Evolutionary conservation across 176 grass and related monocot species (phyloP), one percentile per base, ranked within the genome.

Genomic region (Ananas comosus): DNA sequence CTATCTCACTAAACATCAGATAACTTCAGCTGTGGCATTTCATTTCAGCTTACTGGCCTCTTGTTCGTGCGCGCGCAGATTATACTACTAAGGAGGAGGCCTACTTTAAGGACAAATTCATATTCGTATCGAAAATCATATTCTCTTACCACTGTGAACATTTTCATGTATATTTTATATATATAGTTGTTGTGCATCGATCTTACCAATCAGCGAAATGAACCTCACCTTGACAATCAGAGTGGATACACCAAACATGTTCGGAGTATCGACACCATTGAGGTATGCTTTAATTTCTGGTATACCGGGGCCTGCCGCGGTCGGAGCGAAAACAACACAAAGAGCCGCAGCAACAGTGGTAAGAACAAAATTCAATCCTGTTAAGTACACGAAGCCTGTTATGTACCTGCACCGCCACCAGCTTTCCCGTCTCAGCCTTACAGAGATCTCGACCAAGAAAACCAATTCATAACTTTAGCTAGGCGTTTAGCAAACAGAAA

Each of bases 261-360:
- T 83, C 11, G 94, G 89, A 16, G 94, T 99, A 78, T 99, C 89
- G 22, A 99, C 80, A 77, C 94, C 94, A 79, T 93, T 99, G 64
- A 99, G 94, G 68, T 93, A 99, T 14, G 94, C 94, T 69, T 99
- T 99, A 74, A 99, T 99, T 82, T 99, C 89, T 4, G 94, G 94
- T 70, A 99, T 97, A 65, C 94, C 94, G 0, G 94, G 94, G 52
- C 89, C 94, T 12, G 94, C 94, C 9, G 94, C 94, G 3, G 94
- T 97, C 17, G 94, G 94, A 33, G 94, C 87, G 75, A 93, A 97
- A 18, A 97, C 72, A 14, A 97, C 94, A 79, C 89, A 92, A 42
- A 97, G 89, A 13, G 82, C 67, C 61, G 94, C 84, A 16, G 94
- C 89, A 11, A 82, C 64, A 54, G 73, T 71, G 10, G 94, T 92